Base-by-base conservation (phyloP, 2,329 filamentous ascomycete genomes). In the Cladophialophora psammophila region DNA sequence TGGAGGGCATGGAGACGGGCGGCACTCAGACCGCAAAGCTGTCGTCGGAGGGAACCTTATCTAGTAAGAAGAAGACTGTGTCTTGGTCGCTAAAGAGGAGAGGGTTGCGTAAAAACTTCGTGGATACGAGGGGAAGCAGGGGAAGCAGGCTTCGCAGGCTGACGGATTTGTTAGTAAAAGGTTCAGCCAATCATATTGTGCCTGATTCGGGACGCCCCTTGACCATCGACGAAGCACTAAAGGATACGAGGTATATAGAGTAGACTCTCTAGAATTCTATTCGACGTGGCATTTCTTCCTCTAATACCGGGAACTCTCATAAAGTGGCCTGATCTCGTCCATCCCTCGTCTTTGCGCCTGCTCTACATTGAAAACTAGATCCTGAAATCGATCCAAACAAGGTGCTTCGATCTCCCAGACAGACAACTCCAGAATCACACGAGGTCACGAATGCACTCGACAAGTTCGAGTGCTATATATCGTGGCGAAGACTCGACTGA, bases 1-100 rank as follows among this genome's bases (percentile, higher is more conserved):
- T 83, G 36, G 64, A 20, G 4, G 61, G 64, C 61, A 65, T 64
- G 10, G 20, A 10, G 45, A 50, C 15, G 26, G 2, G 45, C 18
- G 26, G 20, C 15, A 10, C 20, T 9, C 18, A 26, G 18, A 0
- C 13, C 12, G 20, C 15, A 20, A 31, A 20, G 8, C 10, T 7
- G 5, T 3, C 7, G 18, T 13, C 18, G 12, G 18, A 31, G 20
- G 20, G 26, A 5, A 50, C 4, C 13, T 48, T 10, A 26, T 26
- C 45, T 31, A 10, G 20, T 2, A 26, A 26, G 1, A 20, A 50
- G 13, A 31, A 50, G 26, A 20, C 13, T 3, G 5, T 12, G n/a
- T 8, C 9, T 26, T 5, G 45, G 20, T 26, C 5, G 20, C 4
- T 40, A 40, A 31, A 31, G 12, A 26, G 45, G 10, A 50, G 13